Evolutionary conservation across 768 basidiomycete species (phyloP).

Genomic region (Trametes gibbosa): DNA sequence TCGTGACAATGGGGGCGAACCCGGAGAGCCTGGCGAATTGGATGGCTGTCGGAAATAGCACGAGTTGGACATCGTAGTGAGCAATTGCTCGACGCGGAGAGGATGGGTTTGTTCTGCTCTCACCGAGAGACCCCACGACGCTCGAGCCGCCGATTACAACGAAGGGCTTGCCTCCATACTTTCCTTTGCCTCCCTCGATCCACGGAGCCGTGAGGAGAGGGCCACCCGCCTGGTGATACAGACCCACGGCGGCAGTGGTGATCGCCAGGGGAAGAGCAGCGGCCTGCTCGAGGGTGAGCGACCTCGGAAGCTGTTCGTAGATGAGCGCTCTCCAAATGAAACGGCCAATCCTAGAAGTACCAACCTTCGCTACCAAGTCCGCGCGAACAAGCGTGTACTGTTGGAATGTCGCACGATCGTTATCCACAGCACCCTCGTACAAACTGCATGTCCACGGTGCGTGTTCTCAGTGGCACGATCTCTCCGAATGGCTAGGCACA

Average conservation of each 20-base stretch:
- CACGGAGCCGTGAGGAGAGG: conserved; percentile 26
- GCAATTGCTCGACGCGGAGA: no score
- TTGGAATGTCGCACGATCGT: conserved; percentile 15
- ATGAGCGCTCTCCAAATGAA: no score
- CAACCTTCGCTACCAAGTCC: conserved; percentile 16
- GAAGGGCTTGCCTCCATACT: conserved; percentile 31
- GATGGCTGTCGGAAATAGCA: conserved; percentile 14
- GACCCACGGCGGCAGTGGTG: conserved; percentile 9
- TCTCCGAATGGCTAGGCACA: no score
- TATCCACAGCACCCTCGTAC: conserved; percentile 16
- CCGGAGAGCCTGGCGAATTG: conserved; percentile 28
- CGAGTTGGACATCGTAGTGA: background rate
- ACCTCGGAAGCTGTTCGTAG: conserved; percentile 1
- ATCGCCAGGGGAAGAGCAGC: conserved; percentile 8
- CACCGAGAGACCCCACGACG: conserved; percentile 25
- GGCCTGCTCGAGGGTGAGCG: conserved; percentile 11
- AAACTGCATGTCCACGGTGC: background rate
- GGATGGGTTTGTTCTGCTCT: no score
- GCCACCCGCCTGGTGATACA: conserved; percentile 20
- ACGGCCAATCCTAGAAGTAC: no score
- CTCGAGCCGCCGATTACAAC: conserved; percentile 24
- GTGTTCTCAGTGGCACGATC: background rate
- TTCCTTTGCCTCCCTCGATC: conserved; percentile 25
- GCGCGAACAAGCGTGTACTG: conserved; percentile 15
- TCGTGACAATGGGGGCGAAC: conserved; percentile 30